Percentiles rank a stretch among this genome's conserved stretches.
phyloP scores from a whole-genome alignment of 2,329 filamentous ascomycete species.

The Chrysoporthe puriensis region DNA sequence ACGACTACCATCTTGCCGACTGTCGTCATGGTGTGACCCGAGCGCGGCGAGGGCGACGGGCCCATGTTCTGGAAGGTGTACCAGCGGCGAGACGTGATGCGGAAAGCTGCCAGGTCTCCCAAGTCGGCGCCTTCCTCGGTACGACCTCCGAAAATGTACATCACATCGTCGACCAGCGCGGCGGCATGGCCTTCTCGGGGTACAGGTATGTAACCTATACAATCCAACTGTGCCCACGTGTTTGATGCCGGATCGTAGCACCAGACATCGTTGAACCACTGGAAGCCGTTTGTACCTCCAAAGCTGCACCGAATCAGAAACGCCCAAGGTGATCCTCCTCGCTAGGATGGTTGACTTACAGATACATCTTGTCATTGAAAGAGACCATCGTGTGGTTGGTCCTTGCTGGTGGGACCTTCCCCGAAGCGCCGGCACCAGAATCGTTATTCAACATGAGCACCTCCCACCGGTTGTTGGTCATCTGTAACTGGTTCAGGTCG shows the following conservation, averaged over 20 bases:
- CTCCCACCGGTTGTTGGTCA: constrained; percentile 91
- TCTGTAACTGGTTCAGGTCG: constrained; percentile 92
- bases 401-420: constrained; percentile 79
- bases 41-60: constrained; percentile 87
- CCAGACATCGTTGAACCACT: constrained; percentile 99
- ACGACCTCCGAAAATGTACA: constrained; percentile 98
- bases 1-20: constrained; percentile 92
- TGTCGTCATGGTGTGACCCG: constrained; percentile 96
- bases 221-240: constrained; percentile 86
- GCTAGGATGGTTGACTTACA: constrained; percentile 60
- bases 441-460: constrained; percentile 80
- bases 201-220: constrained; percentile 95
- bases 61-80: constrained; percentile 99
- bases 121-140: constrained; percentile 92
- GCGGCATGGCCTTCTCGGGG: constrained; percentile 94
- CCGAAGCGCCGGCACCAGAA: constrained; percentile 60
- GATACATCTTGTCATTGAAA: constrained; percentile 89
- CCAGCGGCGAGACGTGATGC: constrained; percentile 81
- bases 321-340: neutral
- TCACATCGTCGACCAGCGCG: constrained; percentile 91
- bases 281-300: constrained; percentile 91
- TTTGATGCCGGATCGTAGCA: constrained; percentile 86
- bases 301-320: constrained; percentile 61
- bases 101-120: constrained; percentile 84
- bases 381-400: constrained; percentile 95